phyloP scores from a whole-genome alignment of 352 stramenopile genomes.

The Globisporangium splendens region DNA sequence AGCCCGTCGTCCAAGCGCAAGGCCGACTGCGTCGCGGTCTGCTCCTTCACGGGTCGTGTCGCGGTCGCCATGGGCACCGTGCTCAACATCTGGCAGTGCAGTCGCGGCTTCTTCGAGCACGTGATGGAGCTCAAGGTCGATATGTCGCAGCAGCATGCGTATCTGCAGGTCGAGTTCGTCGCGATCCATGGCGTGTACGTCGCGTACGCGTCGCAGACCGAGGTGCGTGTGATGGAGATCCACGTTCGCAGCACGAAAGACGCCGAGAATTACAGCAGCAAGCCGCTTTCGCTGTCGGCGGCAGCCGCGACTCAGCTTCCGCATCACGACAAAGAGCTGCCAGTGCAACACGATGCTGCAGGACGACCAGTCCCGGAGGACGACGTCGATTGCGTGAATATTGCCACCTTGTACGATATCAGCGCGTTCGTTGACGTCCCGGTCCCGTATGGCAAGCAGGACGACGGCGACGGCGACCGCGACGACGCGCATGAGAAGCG shows the following conservation, averaged over 20 bases:
- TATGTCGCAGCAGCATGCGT: slow-evolving; percentile 67
- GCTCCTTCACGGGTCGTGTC: slow-evolving; percentile 79
- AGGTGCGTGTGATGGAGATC: slow-evolving; percentile 83
- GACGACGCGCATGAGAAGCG: slow-evolving; percentile 35
- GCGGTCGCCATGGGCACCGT: slow-evolving; percentile 70
- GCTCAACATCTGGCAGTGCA: slow-evolving; percentile 86
- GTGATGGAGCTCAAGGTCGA: slow-evolving; percentile 87
- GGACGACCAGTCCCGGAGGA: slow-evolving; percentile 30
- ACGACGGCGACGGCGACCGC: slow-evolving; percentile 41
- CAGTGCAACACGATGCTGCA: background rate
- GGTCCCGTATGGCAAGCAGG: slow-evolving; percentile 54
- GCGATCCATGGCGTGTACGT: slow-evolving; percentile 81
- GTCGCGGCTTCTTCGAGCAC: slow-evolving; percentile 83
- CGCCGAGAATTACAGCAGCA: slow-evolving; percentile 1
- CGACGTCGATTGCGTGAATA: slow-evolving; percentile 36
- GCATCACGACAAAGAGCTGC: slow-evolving; percentile 1
- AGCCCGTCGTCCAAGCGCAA: slow-evolving; percentile 47
- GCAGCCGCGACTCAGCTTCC: background rate
- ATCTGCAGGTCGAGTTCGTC: slow-evolving; percentile 70
- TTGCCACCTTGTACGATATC: slow-evolving; percentile 34
- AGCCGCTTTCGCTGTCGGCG: slow-evolving; percentile 2
- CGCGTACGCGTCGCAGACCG: slow-evolving; percentile 65
- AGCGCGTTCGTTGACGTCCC: slow-evolving; percentile 52
- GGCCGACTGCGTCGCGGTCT: slow-evolving; percentile 72
- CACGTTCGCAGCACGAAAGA: slow-evolving; percentile 56